These are phyloP conservation scores for Alopecurus myosuroides DNA, from an alignment of 176 grass and related monocot species.

Conservation along the genomic window DNA sequence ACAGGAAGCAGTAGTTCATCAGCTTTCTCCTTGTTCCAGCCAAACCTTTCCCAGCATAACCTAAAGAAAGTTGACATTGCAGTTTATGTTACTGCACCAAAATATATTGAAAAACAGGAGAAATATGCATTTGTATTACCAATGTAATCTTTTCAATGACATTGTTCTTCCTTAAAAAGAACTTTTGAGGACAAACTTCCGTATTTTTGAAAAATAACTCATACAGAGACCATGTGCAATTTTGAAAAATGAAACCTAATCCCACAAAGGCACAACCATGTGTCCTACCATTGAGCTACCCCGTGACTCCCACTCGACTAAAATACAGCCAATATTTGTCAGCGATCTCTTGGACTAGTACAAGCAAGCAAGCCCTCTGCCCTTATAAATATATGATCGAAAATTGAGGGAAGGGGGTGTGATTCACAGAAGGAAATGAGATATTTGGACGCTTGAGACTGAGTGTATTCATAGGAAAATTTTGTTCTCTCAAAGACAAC, in stretches of 20 bases:
- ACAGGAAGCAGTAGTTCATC: constrained; percentile 90
- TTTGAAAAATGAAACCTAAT: not conserved
- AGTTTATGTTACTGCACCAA: not conserved
- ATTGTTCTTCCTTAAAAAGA: not conserved
- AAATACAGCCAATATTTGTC: not conserved
- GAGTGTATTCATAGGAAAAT: not conserved
- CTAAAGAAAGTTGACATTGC: constrained; percentile 33
- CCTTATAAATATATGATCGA: not conserved
- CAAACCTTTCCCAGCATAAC: constrained; percentile 96
- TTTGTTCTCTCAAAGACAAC: constrained; percentile 33
- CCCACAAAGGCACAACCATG: not conserved
- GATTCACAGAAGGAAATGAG: not conserved
- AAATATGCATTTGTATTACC: not conserved
- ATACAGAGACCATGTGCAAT: not conserved
- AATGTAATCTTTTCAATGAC: not conserved
- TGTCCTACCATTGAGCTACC: not conserved
- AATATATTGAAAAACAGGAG: constrained; percentile 6
- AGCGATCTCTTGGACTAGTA: not conserved
- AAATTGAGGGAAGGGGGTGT: constrained; percentile 10
- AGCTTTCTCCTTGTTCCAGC: constrained; percentile 91
- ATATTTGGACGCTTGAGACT: not conserved
- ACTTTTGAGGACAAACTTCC: not conserved
- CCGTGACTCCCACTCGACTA: not conserved
- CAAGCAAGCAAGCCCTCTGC: not conserved
- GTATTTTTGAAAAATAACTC: not conserved